Base-by-base conservation (phyloP, 805 yeast species). In the Debaryomyces maramus region DNA sequence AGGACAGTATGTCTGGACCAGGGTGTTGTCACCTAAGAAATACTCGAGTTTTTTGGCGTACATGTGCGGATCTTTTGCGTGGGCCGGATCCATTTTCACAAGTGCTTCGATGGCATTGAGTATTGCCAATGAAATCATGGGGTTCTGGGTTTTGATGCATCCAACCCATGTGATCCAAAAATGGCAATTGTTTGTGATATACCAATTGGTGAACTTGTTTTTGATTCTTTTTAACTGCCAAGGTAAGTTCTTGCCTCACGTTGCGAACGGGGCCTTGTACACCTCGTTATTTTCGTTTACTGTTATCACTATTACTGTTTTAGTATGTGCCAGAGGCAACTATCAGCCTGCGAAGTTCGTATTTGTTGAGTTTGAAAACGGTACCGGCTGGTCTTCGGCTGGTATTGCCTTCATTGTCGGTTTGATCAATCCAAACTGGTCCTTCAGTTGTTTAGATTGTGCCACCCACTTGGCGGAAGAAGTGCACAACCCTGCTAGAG, bases 381-480 rank as follows among this genome's bases (percentile, higher is more conserved):
- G 63, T 21, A 79, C 85, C 1, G 87, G 87, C 28, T 81, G 86
- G 85, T 48, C 65, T 7, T 66, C 75, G 2, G 48, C 75, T 1
- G 86, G 77, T 20, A 72, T 81, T 57, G 83, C 85, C 0, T 79
- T 81, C 54, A 72, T 82, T 40, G 77, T 80, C n/a, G 88, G 88
- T n/a, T 60, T 82, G 34, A 75, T 82, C 48, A 81, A 81, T 54
- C 85, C 87, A 5, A 76, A 79, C 40, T 83, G 85, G 85, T 77
- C 83, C 7, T 81, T 81, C 63, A 72, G 80, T 19, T 81, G 88
- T 47, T 67, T 81, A 36, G 89, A 83, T 53, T 77, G 81, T 41
- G 86, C 87, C 2, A 80, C 87, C 3, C 88, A 83, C 51, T 70
- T 83, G 74, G 80, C 84, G 16, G 89, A 83, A 53, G 88, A 83